Evolutionary conservation across 306 rosid species (phyloP).

Genomic region (Potentilla sterilis): DNA sequence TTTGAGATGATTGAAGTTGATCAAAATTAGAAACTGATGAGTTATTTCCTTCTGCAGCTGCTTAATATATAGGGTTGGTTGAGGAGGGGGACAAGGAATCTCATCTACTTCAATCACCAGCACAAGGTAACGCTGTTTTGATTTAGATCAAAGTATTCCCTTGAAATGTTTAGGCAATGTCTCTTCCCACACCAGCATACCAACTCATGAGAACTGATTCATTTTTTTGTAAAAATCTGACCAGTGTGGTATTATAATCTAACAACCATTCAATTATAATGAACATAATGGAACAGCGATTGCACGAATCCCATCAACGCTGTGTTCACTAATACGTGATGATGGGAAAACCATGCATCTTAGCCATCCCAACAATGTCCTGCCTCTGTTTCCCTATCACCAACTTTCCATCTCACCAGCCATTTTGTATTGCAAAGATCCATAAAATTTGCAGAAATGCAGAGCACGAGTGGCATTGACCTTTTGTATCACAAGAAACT

Average conservation of each 20-base stretch:
- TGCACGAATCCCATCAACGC: background rate
- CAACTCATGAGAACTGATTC: conserved; percentile 18
- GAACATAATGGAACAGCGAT: conserved; percentile 8
- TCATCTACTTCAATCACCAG: background rate
- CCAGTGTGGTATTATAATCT: background rate
- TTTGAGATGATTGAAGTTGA: background rate
- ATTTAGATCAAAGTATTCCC: conserved; percentile 24
- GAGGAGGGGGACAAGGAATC: background rate
- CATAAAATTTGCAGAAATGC: background rate
- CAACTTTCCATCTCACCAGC: background rate
- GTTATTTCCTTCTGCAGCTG: background rate
- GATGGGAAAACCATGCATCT: background rate
- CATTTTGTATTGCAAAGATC: background rate
- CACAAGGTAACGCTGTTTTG: conserved; percentile 13
- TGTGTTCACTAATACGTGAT: background rate
- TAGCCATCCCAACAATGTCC: background rate
- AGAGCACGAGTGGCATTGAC: conserved; percentile 15
- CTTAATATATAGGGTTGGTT: background rate
- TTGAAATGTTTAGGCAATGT: conserved; percentile 25
- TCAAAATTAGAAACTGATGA: background rate
- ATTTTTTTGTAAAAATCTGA: background rate
- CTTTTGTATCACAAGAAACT: background rate
- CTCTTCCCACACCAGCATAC: conserved; percentile 30
- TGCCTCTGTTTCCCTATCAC: background rate
- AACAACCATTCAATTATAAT: background rate